These are phyloP conservation scores for Huiozyma naganishii DNA, from an alignment of 805 yeast genomes.

Conservation along the genomic window DNA sequence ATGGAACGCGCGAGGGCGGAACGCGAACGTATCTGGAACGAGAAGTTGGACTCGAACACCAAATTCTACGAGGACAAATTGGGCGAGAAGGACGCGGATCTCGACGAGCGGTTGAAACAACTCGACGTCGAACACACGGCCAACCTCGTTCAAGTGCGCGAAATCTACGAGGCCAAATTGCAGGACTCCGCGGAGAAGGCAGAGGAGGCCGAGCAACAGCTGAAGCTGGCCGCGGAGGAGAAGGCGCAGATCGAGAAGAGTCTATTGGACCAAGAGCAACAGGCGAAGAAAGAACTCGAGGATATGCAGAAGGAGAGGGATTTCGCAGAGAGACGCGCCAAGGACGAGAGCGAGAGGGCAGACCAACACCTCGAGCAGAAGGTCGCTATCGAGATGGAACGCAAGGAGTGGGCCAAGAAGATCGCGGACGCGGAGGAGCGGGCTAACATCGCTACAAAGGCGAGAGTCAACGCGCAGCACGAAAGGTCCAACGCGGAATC, in stretches of 20 bases:
- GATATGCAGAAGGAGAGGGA: conserved; percentile 1
- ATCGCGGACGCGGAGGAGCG: conserved; percentile 22
- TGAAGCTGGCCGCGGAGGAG: neutral
- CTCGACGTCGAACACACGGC: conserved; percentile 14
- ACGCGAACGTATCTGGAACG: conserved; percentile 18
- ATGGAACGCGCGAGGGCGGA: conserved; percentile 19
- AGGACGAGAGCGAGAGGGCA: neutral
- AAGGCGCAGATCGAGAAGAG: conserved; percentile 9
- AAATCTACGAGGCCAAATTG: conserved; percentile 12
- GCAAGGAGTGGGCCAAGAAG: conserved; percentile 29
- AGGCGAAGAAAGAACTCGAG: conserved; percentile 6
- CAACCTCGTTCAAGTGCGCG: conserved; percentile 12
- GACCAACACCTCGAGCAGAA: neutral
- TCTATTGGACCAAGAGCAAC: conserved; percentile 13
- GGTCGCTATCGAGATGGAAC: neutral
- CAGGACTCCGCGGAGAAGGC: conserved; percentile 8
- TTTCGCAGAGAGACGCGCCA: neutral
- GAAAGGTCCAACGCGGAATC: neutral
- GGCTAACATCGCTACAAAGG: conserved; percentile 7
- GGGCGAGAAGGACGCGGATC: conserved; percentile 18
- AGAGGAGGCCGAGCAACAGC: neutral
- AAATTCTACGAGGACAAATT: conserved; percentile 17
- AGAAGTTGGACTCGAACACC: conserved; percentile 19
- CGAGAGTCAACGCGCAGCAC: conserved; percentile 2
- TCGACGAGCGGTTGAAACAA: conserved; percentile 12